phyloP scores from a whole-genome alignment of 1,139 yeast genomes.

The Pichia sp. region DNA sequence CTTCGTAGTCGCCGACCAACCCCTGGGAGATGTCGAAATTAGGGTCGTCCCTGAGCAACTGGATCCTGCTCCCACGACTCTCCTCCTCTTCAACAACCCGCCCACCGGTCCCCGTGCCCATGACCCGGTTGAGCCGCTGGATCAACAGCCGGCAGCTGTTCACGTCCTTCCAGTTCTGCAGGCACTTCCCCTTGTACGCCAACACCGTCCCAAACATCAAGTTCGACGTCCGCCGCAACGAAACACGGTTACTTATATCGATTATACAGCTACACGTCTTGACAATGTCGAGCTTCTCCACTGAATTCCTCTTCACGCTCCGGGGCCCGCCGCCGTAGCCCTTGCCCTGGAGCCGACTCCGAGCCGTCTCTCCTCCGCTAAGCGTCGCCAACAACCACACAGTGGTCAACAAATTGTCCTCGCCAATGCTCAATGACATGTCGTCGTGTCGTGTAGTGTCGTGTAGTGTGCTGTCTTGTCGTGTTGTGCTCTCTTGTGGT shows the following conservation, averaged over 20 bases:
- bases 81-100: not conserved
- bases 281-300: constrained; percentile 45
- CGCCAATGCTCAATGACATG: not conserved
- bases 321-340: not conserved
- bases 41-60: constrained; percentile 36
- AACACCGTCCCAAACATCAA: constrained; percentile 55
- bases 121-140: constrained; percentile 4
- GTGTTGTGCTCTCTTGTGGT: no score
- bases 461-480: no score
- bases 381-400: constrained; percentile 16
- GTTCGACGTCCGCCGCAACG: constrained; percentile 46
- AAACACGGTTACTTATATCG: constrained; percentile 29
- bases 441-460: not conserved
- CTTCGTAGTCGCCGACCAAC: constrained; percentile 21
- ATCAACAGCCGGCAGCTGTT: constrained; percentile 13
- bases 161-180: constrained; percentile 16
- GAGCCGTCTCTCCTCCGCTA: constrained; percentile 1
- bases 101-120: not conserved
- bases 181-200: constrained; percentile 36
- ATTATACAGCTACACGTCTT: constrained; percentile 39
- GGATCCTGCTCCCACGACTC: not conserved
- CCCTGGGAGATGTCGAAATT: constrained; percentile 34
- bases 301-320: constrained; percentile 33
- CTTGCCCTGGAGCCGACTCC: not conserved
- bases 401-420: constrained; percentile 1